Evolutionary conservation across 306 rosid species (phyloP).

Genomic region (Arachis stenosperma): DNA sequence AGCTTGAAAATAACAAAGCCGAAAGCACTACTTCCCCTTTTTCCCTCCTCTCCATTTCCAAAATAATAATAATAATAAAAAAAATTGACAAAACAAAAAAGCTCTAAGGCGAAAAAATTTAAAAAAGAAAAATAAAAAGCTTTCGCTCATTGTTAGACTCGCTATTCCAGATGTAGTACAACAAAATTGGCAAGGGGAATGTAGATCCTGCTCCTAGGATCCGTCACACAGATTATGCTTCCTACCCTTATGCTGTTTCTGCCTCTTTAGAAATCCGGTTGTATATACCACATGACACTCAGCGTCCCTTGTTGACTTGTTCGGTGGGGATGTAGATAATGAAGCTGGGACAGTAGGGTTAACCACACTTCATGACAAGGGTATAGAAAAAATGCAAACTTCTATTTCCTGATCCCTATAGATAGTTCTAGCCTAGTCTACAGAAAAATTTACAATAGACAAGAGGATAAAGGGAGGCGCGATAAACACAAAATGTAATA

Average conservation of each 20-base stretch:
- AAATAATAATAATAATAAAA: too few relatives aligned
- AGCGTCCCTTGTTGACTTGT: neutral
- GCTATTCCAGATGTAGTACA: constrained; percentile 30
- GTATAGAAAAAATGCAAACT: constrained; percentile 36
- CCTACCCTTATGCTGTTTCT: constrained; percentile 33
- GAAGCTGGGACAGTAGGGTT: constrained; percentile 21
- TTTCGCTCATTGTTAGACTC: constrained; percentile 29
- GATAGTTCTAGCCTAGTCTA: constrained; percentile 42
- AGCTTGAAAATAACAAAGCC: too few relatives aligned
- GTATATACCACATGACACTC: constrained; percentile 16
- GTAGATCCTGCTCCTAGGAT: constrained; percentile 26
- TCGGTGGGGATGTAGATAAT: constrained; percentile 24
- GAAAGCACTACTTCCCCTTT: too few relatives aligned
- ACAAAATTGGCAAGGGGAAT: constrained; percentile 40
- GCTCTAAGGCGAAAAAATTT: neutral
- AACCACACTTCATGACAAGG: constrained; percentile 30
- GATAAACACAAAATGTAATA: neutral
- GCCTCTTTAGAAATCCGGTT: neutral
- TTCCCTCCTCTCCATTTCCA: too few relatives aligned
- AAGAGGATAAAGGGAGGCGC: constrained; percentile 6
- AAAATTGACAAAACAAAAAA: neutral
- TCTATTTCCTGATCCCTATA: neutral
- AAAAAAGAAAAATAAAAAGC: neutral
- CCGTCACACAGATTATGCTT: constrained; percentile 26
- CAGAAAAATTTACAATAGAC: constrained; percentile 45